A percentile compares a stretch with the other conserved stretches of the same genome.
phyloP scores from a whole-genome alignment of 352 stramenopile genomes.

The Phytopythium delawarense region DNA sequence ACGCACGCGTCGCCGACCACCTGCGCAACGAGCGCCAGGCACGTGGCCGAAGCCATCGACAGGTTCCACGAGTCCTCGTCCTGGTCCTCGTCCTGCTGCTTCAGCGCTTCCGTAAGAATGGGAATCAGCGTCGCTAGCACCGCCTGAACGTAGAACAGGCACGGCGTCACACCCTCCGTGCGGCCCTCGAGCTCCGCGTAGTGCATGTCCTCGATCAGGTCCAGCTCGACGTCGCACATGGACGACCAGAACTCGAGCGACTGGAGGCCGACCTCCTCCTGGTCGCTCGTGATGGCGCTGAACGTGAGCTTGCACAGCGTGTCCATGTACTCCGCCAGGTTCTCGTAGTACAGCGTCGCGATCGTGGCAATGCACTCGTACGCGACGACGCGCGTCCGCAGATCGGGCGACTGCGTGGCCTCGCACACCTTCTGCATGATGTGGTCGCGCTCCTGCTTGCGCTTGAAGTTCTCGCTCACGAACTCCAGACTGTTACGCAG shows the following conservation, averaged over 20 bases:
- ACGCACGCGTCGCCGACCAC: conserved; percentile 92
- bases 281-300: conserved; percentile 90
- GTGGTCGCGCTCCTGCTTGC: conserved; percentile 92
- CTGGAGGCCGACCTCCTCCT: conserved; percentile 90
- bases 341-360: conserved; percentile 96
- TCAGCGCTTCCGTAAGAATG: conserved; percentile 91
- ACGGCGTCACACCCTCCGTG: conserved; percentile 52
- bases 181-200: conserved; percentile 69
- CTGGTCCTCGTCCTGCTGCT: conserved; percentile 93
- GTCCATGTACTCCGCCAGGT: conserved; percentile 95
- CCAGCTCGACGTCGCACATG: conserved; percentile 95
- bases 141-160: conserved; percentile 86
- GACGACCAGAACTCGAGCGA: conserved; percentile 98
- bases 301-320: conserved; percentile 96
- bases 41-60: conserved; percentile 93
- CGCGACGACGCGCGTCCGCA: conserved; percentile 84
- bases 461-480: conserved; percentile 95
- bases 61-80: conserved; percentile 95
- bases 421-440: conserved; percentile 96
- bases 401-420: conserved; percentile 89
- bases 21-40: conserved; percentile 90
- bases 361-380: conserved; percentile 96
- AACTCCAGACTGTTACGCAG: conserved; percentile 96
- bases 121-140: conserved; percentile 89
- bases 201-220: conserved; percentile 90